Evolutionary conservation across 2,329 filamentous ascomycete genomes (phyloP).

Genomic region (Alternaria conjuncta): DNA sequence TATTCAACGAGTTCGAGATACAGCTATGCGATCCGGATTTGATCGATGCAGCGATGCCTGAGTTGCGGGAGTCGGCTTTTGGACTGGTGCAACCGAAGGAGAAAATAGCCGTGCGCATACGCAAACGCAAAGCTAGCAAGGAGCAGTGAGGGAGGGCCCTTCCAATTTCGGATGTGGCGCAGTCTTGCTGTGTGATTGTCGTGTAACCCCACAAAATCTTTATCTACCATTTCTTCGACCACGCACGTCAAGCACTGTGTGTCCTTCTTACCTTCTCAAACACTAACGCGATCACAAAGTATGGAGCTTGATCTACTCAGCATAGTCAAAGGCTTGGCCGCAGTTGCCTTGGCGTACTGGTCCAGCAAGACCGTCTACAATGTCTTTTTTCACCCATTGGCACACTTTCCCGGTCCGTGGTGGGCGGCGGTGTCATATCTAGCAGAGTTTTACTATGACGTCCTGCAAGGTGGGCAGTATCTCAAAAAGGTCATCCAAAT

Average conservation of each 20-base stretch:
- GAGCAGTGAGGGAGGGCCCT: background rate
- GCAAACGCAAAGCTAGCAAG: slow-evolving; percentile 22
- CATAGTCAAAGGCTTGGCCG: background rate
- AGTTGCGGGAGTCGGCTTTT: slow-evolving; percentile 22
- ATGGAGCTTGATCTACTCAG: background rate
- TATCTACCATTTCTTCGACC: background rate
- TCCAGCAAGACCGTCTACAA: slow-evolving; percentile 11
- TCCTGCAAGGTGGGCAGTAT: slow-evolving; percentile 30
- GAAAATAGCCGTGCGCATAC: slow-evolving; percentile 30
- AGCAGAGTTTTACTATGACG: slow-evolving; percentile 18
- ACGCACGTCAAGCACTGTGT: background rate
- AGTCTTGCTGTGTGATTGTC: background rate
- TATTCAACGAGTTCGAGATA: slow-evolving; percentile 36
- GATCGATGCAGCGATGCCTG: slow-evolving; percentile 26
- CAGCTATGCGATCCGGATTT: slow-evolving; percentile 31
- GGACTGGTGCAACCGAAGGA: slow-evolving; percentile 29
- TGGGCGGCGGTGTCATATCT: slow-evolving; percentile 14
- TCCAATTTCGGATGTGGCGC: background rate
- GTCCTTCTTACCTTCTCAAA: background rate
- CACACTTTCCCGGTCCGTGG: slow-evolving; percentile 14
- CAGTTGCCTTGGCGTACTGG: slow-evolving; percentile 1
- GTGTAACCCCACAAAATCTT: background rate
- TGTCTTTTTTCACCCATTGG: slow-evolving; percentile 17
- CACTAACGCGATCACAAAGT: background rate
- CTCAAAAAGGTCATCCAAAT: slow-evolving; percentile 43